A percentile compares a stretch with the other conserved stretches of the same genome.
Evolutionary conservation across 208 protist species (phyloP).

Genomic region (Naegleria fowleri): DNA sequence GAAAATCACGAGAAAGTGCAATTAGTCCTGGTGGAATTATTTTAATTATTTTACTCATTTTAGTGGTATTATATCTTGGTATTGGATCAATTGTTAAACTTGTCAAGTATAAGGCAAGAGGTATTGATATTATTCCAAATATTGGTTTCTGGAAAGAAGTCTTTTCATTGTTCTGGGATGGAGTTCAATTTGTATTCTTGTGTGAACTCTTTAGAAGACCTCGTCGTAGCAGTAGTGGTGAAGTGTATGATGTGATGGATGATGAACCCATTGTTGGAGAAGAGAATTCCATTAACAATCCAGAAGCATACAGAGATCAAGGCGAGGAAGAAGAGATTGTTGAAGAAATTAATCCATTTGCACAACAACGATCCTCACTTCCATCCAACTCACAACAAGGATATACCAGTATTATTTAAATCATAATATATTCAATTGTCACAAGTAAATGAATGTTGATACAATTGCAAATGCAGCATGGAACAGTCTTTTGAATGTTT

Average conservation of each 20-base stretch:
- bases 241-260: neutral
- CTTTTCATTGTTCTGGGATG: neutral
- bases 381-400: neutral
- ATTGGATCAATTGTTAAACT: neutral
- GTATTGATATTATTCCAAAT: neutral
- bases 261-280: neutral
- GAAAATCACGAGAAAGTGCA: neutral
- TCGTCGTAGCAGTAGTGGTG: neutral
- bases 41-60: neutral
- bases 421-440: too few species aligned
- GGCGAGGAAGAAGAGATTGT: neutral
- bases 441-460: too few species aligned
- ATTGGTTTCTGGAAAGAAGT: slow-evolving; percentile 14
- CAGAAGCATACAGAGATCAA: neutral
- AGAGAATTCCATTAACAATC: neutral
- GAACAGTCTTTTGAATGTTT: too few species aligned
- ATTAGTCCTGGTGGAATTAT: neutral
- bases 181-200: slow-evolving; percentile 10
- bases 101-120: neutral
- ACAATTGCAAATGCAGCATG: too few species aligned
- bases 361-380: neutral
- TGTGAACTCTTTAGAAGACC: neutral
- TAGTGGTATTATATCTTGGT: neutral
- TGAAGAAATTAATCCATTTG: neutral
- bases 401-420: neutral